These are phyloP conservation scores for Sporothrix brunneoviolacea DNA, from an alignment of 2,329 filamentous ascomycete species.

Conservation along the genomic window DNA sequence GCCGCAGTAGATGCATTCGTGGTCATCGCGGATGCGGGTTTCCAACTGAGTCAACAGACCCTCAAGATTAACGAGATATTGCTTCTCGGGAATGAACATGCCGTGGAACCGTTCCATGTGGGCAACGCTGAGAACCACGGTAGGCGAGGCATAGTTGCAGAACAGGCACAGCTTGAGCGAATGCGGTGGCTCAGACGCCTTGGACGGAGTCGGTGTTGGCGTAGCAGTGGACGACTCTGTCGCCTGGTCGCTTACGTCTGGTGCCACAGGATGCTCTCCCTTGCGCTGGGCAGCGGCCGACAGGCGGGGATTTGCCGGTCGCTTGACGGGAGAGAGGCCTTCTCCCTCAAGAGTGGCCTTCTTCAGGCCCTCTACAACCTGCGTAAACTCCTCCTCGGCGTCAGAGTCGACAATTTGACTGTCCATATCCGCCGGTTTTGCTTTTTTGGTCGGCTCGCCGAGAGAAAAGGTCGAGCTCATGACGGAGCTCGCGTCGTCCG, in stretches of 20 bases:
- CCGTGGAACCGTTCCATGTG: slow-evolving; percentile 94
- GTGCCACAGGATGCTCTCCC: slow-evolving; percentile 35
- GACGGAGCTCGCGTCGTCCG: slow-evolving; percentile 69
- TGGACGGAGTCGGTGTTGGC: slow-evolving; percentile 22
- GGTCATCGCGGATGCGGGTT: slow-evolving; percentile 69
- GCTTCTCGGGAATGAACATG: slow-evolving; percentile 89
- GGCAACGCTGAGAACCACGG: slow-evolving; percentile 64
- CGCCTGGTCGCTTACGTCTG: not conserved
- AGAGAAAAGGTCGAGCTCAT: slow-evolving; percentile 89
- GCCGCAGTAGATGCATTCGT: slow-evolving; percentile 83
- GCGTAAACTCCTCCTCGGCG: slow-evolving; percentile 66
- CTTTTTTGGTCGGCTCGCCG: slow-evolving; percentile 62
- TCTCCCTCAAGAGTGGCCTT: slow-evolving; percentile 47
- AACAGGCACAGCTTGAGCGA: slow-evolving; percentile 67
- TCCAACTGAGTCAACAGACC: slow-evolving; percentile 74
- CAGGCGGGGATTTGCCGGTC: slow-evolving; percentile 45
- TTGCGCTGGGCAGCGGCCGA: slow-evolving; percentile 35
- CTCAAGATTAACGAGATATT: slow-evolving; percentile 75
- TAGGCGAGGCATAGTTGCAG: slow-evolving; percentile 80
- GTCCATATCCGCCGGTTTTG: slow-evolving; percentile 34
- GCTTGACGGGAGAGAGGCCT: slow-evolving; percentile 45
- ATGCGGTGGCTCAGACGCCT: slow-evolving; percentile 30
- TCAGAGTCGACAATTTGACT: slow-evolving; percentile 49
- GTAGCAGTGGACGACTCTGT: slow-evolving; percentile 17
- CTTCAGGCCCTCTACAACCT: slow-evolving; percentile 72